Conservation (phyloP, 805 yeast genomes). For the Lipomyces spencermartinsiae region DNA sequence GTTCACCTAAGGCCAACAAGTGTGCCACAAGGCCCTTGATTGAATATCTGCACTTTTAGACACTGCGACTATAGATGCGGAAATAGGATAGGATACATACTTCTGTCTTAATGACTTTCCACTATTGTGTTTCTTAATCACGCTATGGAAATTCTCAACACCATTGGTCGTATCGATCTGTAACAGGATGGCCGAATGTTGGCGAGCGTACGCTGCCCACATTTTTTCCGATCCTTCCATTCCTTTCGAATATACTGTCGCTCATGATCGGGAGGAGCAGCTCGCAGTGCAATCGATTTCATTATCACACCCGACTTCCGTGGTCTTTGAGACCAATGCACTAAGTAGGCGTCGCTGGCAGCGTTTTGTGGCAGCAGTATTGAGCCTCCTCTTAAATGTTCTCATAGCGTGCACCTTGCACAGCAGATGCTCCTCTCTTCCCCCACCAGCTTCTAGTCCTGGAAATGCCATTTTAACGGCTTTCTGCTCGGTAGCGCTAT, state of each 20-base stretch:
- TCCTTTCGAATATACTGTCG: neutral
- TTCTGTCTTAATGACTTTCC: too few species aligned
- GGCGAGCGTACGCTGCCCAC: neutral
- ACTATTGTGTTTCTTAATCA: neutral
- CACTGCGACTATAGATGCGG: too few species aligned
- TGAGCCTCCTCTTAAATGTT: neutral
- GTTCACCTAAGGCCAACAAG: neutral
- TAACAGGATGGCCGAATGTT: too few species aligned
- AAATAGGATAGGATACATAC: too few species aligned
- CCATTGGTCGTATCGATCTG: neutral
- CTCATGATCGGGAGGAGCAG: neutral
- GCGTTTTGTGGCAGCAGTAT: neutral
- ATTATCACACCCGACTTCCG: neutral
- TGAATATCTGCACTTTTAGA: neutral
- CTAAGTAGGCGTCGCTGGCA: neutral
- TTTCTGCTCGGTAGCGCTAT: too few species aligned
- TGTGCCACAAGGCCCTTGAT: neutral
- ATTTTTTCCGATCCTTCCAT: neutral
- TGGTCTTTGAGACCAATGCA: neutral
- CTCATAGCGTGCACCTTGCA: neutral
- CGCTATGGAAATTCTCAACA: neutral
- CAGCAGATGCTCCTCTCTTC: neutral
- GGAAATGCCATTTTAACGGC: too few species aligned
- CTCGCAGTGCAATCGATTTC: neutral
- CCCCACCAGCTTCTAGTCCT: too few species aligned